Base-by-base conservation (phyloP, 2,329 filamentous ascomycete species). In the Davidsoniella neocaledoniae region DNA sequence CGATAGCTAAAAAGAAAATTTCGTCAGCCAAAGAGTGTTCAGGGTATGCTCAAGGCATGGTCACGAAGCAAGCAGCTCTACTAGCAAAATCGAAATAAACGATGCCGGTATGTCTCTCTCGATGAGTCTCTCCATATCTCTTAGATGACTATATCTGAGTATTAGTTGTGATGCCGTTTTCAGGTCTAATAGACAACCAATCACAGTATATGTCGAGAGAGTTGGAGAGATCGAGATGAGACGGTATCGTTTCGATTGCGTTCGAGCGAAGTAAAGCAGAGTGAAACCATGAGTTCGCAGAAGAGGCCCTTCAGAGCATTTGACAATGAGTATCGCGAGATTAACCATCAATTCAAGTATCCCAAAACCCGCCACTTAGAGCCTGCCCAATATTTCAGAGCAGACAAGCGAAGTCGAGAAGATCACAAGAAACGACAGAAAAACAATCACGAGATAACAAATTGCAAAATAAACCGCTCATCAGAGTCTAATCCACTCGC, bases 1-100 rank as follows among this genome's bases (percentile, higher is more conserved):
- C 78, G 70, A 81, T 81, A 79, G 77, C 77, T 81, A 69, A 66
- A 67, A 64, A 64, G 64, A 55, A 56, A 50, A 26, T 52, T 52
- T 43, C 53, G 54, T 55, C 54, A 55, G 54, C 54, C 54, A 49
- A 49, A 52, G 51, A 50, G 51, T 52, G 47, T 53, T 53, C 51
- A 53, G 67, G 67, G 72, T 72, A 80, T 81, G 77, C 77, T 81
- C 77, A 73, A 63, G 61, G 54, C 39, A 53, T 53, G 51, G 51
- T 26, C 44, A 50, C 43, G 58, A 61, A 62, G 60, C 56, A 56
- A 58, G 55, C 14, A 25, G 25, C 33, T 46, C 26, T 50, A 53
- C 51, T 50, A 50, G 33, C 47, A 43, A 39, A 25, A 33, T 37
- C 12, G 19, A 33, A 33, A 23, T 23, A 23, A 33, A 10, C 29